Base-by-base conservation (phyloP, 106 monocot species). In the Platanthera zijinensis region DNA sequence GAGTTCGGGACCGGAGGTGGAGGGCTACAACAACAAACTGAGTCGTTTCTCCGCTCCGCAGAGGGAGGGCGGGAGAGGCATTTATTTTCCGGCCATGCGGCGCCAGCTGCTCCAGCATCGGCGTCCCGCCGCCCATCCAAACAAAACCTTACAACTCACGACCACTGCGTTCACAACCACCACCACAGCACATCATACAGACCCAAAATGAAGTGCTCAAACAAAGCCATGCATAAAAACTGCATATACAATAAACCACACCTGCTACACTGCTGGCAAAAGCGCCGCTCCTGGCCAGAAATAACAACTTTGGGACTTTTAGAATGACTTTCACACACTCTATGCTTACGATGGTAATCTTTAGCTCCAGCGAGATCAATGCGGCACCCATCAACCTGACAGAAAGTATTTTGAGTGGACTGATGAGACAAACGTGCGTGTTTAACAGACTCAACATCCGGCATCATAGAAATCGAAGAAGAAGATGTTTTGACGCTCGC, bases 221-320 rank as follows among this genome's bases (percentile, higher is more conserved):
- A 59, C n/a, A 59, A 59, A 59, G 0, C 63, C 63, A 32, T 32
- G 66, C 66, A 66, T 32, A 66, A 66, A 10, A 66, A 66, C 18
- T 11, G 30, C 28, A 28, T 66, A 11, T 10, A 51, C 6, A 48
- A 78, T 15, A 45, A 61, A 54, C 25, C 11, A 63, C 57, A 90
- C 93, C 90, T 90, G 86, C 90, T 90, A 69, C 90, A 93, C 78
- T 90, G 90, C 54, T 90, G 90, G 73, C 93, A 90, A 74, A 92
- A 92, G 5, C 93, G 84, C 25, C 86, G 83, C 81, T 93, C 93
- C 56, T 82, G 84, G 72, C 93, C 90, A 70, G 80, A 77, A 76
- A 93, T 79, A 45, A 81, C 67, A 45, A 93, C 93, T 70, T 75
- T 87, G 15, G 90, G 83, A 45, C 72, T 82, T 66, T 88, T 93